These are phyloP conservation scores for Paraconiothyrium sp. DNA, from an alignment of 2,329 filamentous ascomycete species.

Conservation along the genomic window DNA sequence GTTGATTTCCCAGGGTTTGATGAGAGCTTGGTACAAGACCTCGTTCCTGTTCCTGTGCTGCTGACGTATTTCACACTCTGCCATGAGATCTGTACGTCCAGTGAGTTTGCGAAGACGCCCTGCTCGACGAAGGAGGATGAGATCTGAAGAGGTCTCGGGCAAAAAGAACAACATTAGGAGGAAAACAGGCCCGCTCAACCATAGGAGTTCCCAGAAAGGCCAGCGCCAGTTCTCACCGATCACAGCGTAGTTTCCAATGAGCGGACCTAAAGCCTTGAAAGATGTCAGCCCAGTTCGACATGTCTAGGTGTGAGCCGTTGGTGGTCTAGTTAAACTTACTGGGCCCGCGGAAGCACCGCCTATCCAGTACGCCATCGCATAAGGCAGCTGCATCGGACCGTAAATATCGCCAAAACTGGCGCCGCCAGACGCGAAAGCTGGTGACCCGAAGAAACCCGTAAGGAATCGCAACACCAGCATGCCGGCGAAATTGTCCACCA, in stretches of 20 bases:
- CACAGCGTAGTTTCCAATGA: slow-evolving; percentile 30
- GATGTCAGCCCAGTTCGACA: background rate
- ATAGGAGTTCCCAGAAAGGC: slow-evolving; percentile 35
- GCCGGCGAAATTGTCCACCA: slow-evolving; percentile 67
- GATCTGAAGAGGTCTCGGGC: slow-evolving; percentile 32
- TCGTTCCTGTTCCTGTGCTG: slow-evolving; percentile 59
- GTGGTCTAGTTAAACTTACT: background rate
- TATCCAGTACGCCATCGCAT: slow-evolving; percentile 30
- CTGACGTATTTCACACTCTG: slow-evolving; percentile 72
- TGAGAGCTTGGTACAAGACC: slow-evolving; percentile 48
- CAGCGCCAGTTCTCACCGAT: slow-evolving; percentile 32
- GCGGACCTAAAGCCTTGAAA: background rate
- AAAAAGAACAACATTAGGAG: slow-evolving; percentile 32
- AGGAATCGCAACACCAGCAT: slow-evolving; percentile 61
- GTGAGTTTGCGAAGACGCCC: slow-evolving; percentile 49
- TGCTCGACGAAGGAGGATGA: slow-evolving; percentile 35
- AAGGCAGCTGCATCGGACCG: slow-evolving; percentile 43
- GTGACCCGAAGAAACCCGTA: slow-evolving; percentile 33
- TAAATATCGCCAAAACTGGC: slow-evolving; percentile 37
- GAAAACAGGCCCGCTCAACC: slow-evolving; percentile 30
- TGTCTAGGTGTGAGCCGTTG: background rate
- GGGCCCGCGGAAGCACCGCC: slow-evolving; percentile 32
- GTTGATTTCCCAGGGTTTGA: slow-evolving; percentile 56
- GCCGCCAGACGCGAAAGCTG: slow-evolving; percentile 33
- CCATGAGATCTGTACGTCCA: slow-evolving; percentile 63